phyloP scores from a whole-genome alignment of 805 yeast genomes.

The Helenozyma baotianmanensis region DNA sequence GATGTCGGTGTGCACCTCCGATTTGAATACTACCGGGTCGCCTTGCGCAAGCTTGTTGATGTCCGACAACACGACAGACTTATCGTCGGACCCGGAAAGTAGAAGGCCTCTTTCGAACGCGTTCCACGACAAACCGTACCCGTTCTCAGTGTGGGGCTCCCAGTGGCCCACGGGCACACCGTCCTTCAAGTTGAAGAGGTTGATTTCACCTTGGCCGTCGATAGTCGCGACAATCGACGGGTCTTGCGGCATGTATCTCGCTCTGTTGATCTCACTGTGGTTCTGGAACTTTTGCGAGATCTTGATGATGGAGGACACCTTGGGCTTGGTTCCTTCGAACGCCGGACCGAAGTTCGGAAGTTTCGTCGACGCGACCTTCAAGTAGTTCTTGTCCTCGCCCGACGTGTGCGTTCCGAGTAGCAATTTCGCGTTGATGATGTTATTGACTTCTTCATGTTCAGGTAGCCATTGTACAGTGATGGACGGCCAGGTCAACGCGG shows the following conservation, averaged over 20 bases:
- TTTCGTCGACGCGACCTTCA: slow-evolving; percentile 61
- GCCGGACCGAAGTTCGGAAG: slow-evolving; percentile 35
- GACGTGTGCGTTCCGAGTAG: slow-evolving; percentile 72
- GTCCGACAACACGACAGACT: slow-evolving; percentile 60
- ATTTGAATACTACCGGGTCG: slow-evolving; percentile 10
- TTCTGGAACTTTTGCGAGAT: slow-evolving; percentile 59
- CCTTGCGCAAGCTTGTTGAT: slow-evolving; percentile 13
- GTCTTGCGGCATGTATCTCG: slow-evolving; percentile 64
- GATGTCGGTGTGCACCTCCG: slow-evolving; percentile 45
- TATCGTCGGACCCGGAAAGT: slow-evolving; percentile 64
- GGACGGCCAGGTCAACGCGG: slow-evolving; percentile 80
- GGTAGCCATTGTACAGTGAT: slow-evolving; percentile 78
- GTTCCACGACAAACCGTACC: slow-evolving; percentile 74
- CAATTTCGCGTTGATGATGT: slow-evolving; percentile 44
- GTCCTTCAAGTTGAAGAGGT: slow-evolving; percentile 43
- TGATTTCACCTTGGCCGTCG: slow-evolving; percentile 61
- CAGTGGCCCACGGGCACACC: slow-evolving; percentile 28
- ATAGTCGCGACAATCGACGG: slow-evolving; percentile 57
- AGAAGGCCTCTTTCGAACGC: slow-evolving; percentile 43
- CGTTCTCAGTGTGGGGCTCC: slow-evolving; percentile 58
- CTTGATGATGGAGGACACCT: slow-evolving; percentile 52
- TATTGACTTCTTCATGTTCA: slow-evolving; percentile 17
- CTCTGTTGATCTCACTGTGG: slow-evolving; percentile 65
- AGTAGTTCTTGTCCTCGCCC: slow-evolving; percentile 59
- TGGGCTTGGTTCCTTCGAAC: slow-evolving; percentile 5